Conservation (phyloP, 1,139 yeast genomes). For the Candida sojae region DNA sequence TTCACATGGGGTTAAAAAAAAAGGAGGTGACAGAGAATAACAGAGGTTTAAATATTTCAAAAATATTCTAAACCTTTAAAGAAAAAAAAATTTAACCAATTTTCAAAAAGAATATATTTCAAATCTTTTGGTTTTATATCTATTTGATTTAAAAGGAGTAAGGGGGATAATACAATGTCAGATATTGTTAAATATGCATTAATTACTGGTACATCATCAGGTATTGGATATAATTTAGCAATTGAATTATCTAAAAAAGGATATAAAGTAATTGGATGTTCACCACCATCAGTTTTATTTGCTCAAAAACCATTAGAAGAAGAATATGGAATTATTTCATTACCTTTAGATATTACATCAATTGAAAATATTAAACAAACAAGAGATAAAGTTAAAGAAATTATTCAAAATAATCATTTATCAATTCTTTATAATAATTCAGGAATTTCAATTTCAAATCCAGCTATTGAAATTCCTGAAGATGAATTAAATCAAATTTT, state of each 20-base stretch:
- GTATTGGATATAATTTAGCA: slow-evolving; percentile 38
- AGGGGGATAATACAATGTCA: too few relatives aligned
- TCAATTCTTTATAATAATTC: slow-evolving; percentile 39
- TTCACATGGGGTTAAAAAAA: background rate
- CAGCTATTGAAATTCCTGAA: slow-evolving; percentile 35
- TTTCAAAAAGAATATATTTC: background rate
- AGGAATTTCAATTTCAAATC: slow-evolving; percentile 32
- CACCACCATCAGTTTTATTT: slow-evolving; percentile 25
- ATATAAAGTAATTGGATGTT: slow-evolving; percentile 35
- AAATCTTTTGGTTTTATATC: background rate
- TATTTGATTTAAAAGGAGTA: too few relatives aligned
- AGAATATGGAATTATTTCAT: slow-evolving; percentile 30
- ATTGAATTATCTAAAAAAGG: slow-evolving; percentile 30
- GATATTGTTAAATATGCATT: slow-evolving; percentile 26
- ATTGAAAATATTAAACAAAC: slow-evolving; percentile 28
- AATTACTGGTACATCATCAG: slow-evolving; percentile 43
- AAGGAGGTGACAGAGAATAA: too few relatives aligned
- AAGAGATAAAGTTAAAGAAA: slow-evolving; percentile 20
- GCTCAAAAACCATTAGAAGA: slow-evolving; percentile 29
- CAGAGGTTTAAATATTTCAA: too few relatives aligned
- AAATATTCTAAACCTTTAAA: background rate
- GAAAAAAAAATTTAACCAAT: too few relatives aligned
- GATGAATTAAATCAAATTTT: slow-evolving; percentile 21
- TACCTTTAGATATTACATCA: slow-evolving; percentile 36
- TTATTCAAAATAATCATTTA: slow-evolving; percentile 27